Evolutionary conservation across 306 rosid species (phyloP).

Genomic region (barrel medic (Medicago truncatula)): DNA sequence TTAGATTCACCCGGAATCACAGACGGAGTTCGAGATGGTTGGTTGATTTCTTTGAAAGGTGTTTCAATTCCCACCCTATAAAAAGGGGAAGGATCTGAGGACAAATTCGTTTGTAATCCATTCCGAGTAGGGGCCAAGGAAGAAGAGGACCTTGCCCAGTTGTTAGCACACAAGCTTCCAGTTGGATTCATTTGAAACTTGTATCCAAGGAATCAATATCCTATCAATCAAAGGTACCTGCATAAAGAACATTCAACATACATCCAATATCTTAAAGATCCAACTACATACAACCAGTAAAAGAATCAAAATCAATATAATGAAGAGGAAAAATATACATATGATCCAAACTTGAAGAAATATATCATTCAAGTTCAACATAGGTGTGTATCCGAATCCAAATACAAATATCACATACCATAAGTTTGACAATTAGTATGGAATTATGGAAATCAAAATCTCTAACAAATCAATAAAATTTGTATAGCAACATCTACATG

Average conservation of each 20-base stretch:
- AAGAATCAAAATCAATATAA: constrained; percentile 6
- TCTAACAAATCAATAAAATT: constrained; percentile 26
- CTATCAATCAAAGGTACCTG: constrained; percentile 44
- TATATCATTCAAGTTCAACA: background rate
- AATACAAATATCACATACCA: constrained; percentile 30
- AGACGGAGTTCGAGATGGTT: constrained; percentile 48
- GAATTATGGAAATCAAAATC: constrained; percentile 34
- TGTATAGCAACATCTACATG: background rate
- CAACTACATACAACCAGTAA: background rate
- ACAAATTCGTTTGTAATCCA: constrained; percentile 48
- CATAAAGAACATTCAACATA: constrained; percentile 13
- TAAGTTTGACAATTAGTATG: constrained; percentile 2
- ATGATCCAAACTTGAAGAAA: background rate
- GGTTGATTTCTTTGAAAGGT: constrained; percentile 62
- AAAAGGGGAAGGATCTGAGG: constrained; percentile 54
- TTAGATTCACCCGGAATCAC: constrained; percentile 45
- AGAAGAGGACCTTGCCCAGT: constrained; percentile 65
- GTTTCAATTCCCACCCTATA: constrained; percentile 58
- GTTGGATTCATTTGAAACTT: constrained; percentile 61
- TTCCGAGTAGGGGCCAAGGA: constrained; percentile 42
- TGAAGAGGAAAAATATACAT: background rate
- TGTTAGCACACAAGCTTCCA: constrained; percentile 58
- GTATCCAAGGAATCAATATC: constrained; percentile 41
- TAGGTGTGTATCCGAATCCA: background rate
- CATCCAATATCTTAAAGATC: constrained; percentile 34